Conservation (phyloP, 805 yeast species). For the Metschnikowia gelsemii region DNA sequence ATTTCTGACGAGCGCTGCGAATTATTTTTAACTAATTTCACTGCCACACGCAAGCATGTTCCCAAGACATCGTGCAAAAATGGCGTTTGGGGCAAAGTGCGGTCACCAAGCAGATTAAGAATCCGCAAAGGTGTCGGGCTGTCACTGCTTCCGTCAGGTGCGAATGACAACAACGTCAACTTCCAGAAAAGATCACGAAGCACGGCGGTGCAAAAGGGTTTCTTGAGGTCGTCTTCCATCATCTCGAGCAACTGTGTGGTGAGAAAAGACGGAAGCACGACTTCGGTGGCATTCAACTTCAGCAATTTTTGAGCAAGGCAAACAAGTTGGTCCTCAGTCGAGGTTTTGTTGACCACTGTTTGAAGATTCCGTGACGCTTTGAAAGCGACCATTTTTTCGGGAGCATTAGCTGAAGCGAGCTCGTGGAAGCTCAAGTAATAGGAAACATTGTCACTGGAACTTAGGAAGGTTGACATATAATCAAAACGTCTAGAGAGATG, state of each 20-base stretch:
- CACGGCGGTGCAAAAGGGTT: conserved; percentile 2
- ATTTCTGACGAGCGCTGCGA: conserved; percentile 1
- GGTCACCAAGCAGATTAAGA: conserved; percentile 6
- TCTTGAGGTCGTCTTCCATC: conserved; percentile 4
- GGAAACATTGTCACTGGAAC: conserved; percentile 30
- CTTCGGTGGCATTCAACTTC: conserved; percentile 4
- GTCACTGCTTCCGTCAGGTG: conserved; percentile 5
- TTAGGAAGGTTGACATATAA: conserved; percentile 40
- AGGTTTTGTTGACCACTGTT: conserved; percentile 42
- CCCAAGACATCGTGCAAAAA: conserved; percentile 11
- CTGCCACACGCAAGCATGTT: conserved; percentile 5
- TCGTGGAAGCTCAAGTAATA: conserved; percentile 50
- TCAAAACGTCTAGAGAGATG: conserved; percentile 49
- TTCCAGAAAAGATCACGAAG: conserved; percentile 12
- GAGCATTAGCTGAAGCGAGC: conserved; percentile 40
- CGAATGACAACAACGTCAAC: conserved; percentile 8
- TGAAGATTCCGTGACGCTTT: conserved; percentile 47
- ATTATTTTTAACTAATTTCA: neutral
- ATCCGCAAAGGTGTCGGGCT: conserved; percentile 6
- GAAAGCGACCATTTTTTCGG: conserved; percentile 46
- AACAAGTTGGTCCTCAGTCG: conserved; percentile 9
- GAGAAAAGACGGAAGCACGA: conserved; percentile 11
- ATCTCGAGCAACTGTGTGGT: conserved; percentile 8
- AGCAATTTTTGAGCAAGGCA: conserved; percentile 9
- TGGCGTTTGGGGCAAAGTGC: conserved; percentile 8